Percentiles rank a stretch among this genome's conserved stretches.
These are phyloP conservation scores for Chrysopogon serrulatus DNA, from an alignment of 176 grass and related monocot genomes.

Conservation along the genomic window DNA sequence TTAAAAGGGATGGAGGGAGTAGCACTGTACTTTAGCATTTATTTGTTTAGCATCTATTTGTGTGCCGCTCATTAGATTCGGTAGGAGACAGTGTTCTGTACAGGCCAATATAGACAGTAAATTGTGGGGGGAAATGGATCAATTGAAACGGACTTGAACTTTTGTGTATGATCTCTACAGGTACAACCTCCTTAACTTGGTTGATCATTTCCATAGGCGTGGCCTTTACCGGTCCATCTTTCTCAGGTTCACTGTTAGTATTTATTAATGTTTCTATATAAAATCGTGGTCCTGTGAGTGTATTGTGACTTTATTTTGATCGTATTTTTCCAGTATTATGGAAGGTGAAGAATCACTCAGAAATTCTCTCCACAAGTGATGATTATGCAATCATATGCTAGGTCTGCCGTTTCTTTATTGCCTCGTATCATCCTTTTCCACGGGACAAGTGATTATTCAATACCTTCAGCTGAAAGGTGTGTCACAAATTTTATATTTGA, in stretches of 20 bases:
- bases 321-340: conserved; percentile 76
- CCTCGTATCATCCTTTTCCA: conserved; percentile 76
- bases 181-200: conserved; percentile 88
- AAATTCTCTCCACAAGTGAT: conserved; percentile 77
- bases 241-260: conserved; percentile 42
- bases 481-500: neutral
- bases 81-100: neutral
- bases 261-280: neutral
- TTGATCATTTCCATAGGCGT: conserved; percentile 94
- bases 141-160: neutral
- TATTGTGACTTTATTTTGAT: conserved; percentile 1
- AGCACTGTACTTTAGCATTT: neutral
- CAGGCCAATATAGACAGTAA: neutral
- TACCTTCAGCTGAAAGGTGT: conserved; percentile 74
- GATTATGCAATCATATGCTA: conserved; percentile 49
- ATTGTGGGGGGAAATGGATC: neutral
- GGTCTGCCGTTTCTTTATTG: conserved; percentile 57
- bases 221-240: conserved; percentile 83
- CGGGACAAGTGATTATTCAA: conserved; percentile 81
- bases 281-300: neutral
- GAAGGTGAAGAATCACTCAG: conserved; percentile 76
- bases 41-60: no score
- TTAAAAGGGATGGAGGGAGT: neutral
- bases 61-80: neutral
- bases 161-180: conserved; percentile 40